phyloP scores from a whole-genome alignment of 148 eudicot genomes.

The Chenopodium berlandieri region DNA sequence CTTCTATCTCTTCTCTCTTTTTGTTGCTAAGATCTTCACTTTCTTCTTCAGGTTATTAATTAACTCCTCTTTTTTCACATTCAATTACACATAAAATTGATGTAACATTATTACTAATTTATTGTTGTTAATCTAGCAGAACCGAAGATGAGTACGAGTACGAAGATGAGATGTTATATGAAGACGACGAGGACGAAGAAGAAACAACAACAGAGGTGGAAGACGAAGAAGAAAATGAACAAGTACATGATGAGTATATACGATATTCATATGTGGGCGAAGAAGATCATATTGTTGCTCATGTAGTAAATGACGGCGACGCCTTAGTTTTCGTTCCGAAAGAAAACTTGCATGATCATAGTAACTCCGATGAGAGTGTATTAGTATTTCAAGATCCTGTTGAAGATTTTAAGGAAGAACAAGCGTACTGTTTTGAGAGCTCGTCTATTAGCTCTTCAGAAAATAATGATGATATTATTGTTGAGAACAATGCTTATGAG shows the following conservation, averaged over 20 bases:
- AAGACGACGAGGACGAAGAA: constrained; percentile 31
- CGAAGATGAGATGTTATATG: constrained; percentile 36
- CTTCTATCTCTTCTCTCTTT: constrained; percentile 61
- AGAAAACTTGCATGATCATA: not conserved
- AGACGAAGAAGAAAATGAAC: constrained; percentile 30
- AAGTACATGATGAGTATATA: constrained; percentile 6
- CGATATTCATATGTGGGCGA: constrained; percentile 19
- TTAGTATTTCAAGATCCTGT: constrained; percentile 21
- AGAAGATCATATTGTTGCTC: constrained; percentile 47
- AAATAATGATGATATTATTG: constrained; percentile 7
- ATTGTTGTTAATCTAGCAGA: constrained; percentile 20
- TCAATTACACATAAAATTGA: not conserved
- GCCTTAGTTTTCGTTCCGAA: constrained; percentile 29
- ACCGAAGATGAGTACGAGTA: constrained; percentile 45
- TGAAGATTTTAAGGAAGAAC: constrained; percentile 14
- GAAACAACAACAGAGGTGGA: constrained; percentile 19
- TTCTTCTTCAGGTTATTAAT: constrained; percentile 35
- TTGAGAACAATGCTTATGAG: not conserved
- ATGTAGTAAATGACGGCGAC: constrained; percentile 38
- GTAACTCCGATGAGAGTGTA: constrained; percentile 17
- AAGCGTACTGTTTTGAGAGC: not conserved
- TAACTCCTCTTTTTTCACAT: not conserved
- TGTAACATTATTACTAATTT: not conserved
- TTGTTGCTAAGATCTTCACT: constrained; percentile 53
- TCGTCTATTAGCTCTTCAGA: not conserved